Evolutionary conservation across 2,329 filamentous ascomycete species (phyloP).

Genomic region (Fusarium sp.): DNA sequence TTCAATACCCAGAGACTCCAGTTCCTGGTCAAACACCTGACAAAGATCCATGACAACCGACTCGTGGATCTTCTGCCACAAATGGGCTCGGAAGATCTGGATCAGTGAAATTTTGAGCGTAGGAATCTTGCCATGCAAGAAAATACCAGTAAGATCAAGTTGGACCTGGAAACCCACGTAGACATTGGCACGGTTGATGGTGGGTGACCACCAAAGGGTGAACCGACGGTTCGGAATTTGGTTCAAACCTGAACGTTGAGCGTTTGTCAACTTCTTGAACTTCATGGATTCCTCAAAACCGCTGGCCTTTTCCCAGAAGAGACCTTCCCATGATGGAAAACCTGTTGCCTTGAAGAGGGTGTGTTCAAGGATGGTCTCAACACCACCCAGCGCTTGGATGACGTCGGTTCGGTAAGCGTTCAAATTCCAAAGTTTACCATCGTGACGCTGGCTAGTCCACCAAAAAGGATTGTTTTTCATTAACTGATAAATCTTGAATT

Average conservation of each 20-base stretch:
- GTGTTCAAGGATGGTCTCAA: slow-evolving; percentile 97
- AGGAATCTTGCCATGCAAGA: slow-evolving; percentile 98
- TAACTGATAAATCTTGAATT: slow-evolving; percentile 98
- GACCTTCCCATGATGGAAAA: slow-evolving; percentile 95
- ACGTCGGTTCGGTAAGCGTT: slow-evolving; percentile 97
- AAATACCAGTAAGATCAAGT: slow-evolving; percentile 96
- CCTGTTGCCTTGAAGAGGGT: slow-evolving; percentile 97
- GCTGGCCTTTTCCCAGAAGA: slow-evolving; percentile 83
- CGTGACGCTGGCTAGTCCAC: slow-evolving; percentile 98
- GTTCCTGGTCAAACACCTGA: slow-evolving; percentile 96
- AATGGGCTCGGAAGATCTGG: slow-evolving; percentile 98
- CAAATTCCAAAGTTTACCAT: slow-evolving; percentile 97
- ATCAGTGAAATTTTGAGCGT: slow-evolving; percentile 98
- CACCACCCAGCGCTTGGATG: slow-evolving; percentile 94
- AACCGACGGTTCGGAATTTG: slow-evolving; percentile 99
- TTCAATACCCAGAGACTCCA: slow-evolving; percentile 95
- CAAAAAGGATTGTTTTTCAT: slow-evolving; percentile 99
- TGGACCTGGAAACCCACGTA: slow-evolving; percentile 99
- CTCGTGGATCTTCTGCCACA: slow-evolving; percentile 99
- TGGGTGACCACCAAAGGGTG: slow-evolving; percentile 96
- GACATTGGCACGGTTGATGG: slow-evolving; percentile 94
- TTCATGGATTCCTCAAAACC: slow-evolving; percentile 72
- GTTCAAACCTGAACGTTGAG: slow-evolving; percentile 94
- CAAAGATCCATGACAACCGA: slow-evolving; percentile 99
- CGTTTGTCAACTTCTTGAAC: slow-evolving; percentile 98